A percentile compares a stretch with the other conserved stretches of the same genome.
These are phyloP conservation scores for Mycosphaerelloides madeirae DNA, from an alignment of 2,329 filamentous ascomycete genomes.

Conservation along the genomic window DNA sequence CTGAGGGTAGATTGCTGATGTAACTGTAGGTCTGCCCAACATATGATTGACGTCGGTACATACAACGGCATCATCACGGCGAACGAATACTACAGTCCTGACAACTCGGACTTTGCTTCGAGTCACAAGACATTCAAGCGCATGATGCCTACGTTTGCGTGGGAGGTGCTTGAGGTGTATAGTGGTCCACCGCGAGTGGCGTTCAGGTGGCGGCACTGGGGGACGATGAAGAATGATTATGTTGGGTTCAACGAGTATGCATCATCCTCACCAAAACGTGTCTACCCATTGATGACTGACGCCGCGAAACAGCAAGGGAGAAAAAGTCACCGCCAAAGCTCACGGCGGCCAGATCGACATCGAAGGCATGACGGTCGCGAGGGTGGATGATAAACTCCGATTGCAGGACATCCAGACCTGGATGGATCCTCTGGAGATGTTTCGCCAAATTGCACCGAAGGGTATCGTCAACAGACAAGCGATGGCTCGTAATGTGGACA, in stretches of 20 bases:
- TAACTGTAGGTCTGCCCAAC: slow-evolving; percentile 43
- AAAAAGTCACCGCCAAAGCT: slow-evolving; percentile 59
- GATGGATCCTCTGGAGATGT: slow-evolving; percentile 64
- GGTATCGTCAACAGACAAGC: slow-evolving; percentile 45
- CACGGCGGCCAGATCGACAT: slow-evolving; percentile 60
- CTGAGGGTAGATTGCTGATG: slow-evolving; percentile 5
- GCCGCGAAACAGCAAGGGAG: slow-evolving; percentile 47
- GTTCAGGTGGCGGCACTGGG: slow-evolving; percentile 67
- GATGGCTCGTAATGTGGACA: slow-evolving; percentile 33
- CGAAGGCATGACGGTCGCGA: slow-evolving; percentile 58
- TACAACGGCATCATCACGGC: slow-evolving; percentile 64
- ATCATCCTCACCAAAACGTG: too few relatives aligned
- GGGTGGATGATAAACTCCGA: slow-evolving; percentile 57
- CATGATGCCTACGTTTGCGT: slow-evolving; percentile 69
- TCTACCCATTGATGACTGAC: too few relatives aligned
- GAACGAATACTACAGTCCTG: slow-evolving; percentile 61
- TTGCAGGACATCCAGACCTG: slow-evolving; percentile 58
- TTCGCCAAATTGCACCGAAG: slow-evolving; percentile 56
- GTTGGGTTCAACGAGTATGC: slow-evolving; percentile 61
- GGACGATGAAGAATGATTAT: slow-evolving; percentile 62
- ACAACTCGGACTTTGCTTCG: slow-evolving; percentile 56
- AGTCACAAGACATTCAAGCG: slow-evolving; percentile 68
- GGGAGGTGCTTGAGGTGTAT: slow-evolving; percentile 66
- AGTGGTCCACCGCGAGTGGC: slow-evolving; percentile 58
- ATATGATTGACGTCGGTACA: slow-evolving; percentile 64